These are phyloP conservation scores for Eragrostis nindensis DNA, from an alignment of 176 grass and related monocot species.

Conservation along the genomic window DNA sequence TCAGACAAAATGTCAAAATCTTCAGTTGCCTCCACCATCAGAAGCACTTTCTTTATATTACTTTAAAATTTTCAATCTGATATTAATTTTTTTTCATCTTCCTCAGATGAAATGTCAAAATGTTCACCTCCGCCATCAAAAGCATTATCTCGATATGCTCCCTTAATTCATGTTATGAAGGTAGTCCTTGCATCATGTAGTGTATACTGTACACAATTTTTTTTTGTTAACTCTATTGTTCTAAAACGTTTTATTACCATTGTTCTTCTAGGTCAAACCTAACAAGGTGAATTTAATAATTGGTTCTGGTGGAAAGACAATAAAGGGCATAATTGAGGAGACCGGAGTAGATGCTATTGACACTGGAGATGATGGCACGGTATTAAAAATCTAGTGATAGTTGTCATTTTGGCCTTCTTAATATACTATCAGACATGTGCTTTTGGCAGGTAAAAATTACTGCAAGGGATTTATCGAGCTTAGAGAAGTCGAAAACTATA, in stretches of 20 bases:
- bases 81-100: conserved; percentile 40
- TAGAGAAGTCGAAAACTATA: conserved; percentile 88
- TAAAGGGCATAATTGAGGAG: conserved; percentile 95
- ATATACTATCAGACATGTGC: conserved; percentile 35
- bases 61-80: conserved; percentile 4
- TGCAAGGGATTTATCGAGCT: conserved; percentile 69
- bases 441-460: conserved; percentile 90
- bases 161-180: conserved; percentile 93
- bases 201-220: conserved; percentile 10
- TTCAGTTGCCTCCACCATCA: conserved; percentile 63
- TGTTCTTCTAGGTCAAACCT: conserved; percentile 73
- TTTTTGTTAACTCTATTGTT: neutral
- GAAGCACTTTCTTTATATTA: conserved; percentile 40
- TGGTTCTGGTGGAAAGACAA: conserved; percentile 89
- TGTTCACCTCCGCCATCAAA: conserved; percentile 68
- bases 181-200: conserved; percentile 43
- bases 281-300: conserved; percentile 91
- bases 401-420: conserved; percentile 15
- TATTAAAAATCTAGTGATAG: conserved; percentile 45
- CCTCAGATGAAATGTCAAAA: conserved; percentile 83
- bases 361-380: conserved; percentile 69
- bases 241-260: conserved; percentile 28
- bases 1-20: conserved; percentile 85
- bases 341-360: conserved; percentile 86
- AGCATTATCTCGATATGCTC: conserved; percentile 78